Evolutionary conservation across 2,329 filamentous ascomycete species (phyloP), one percentile per base, ranked within the genome.

Genomic region (Fusarium caatingaense): DNA sequence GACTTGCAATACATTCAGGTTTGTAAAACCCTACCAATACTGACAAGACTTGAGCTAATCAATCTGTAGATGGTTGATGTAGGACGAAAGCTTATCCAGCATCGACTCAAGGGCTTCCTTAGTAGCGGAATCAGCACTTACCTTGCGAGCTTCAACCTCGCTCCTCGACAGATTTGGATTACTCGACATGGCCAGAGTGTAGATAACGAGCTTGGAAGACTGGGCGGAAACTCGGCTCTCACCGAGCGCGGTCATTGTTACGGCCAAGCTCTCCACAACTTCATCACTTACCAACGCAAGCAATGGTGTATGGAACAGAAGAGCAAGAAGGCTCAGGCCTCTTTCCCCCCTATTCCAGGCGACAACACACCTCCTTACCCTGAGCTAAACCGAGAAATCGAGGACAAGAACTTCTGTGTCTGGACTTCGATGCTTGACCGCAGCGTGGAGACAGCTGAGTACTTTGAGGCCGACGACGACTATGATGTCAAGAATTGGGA

Each of bases 401-500:
- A 92, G 30, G 87, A 92, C 76, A 97, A 97, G 83, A 93, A 93
- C 78, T 98, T 98, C 78, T 99, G 96, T 79, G 93, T 99, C 18
- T 99, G 96, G 96, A 98, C 95, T 1, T 97, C 93, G 4, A 98
- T 98, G 95, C 88, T 99, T 68, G 91, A 92, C 78, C 92, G 96
- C 69, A 94, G 93, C 64, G 91, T 96, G 53, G 90, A 97, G 77
- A 97, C 94, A 1, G 94, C 92, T 1, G 90, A 96, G 69, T 92
- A 92, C 78, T 99, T 98, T 78, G 92, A 97, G 72, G 86, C 84
- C 0, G 96, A 98, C 70, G 95, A 98, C 23, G 93, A 97, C 56
- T 97, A 95, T 78, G 96, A 98, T 72, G 91, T 97, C 74, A 99
- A 99, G 83, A 93, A 97, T 73, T 97, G 95, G 93, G 92, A 94